Conservation (phyloP, 345 rosid genomes). For the Brassica juncea region DNA sequence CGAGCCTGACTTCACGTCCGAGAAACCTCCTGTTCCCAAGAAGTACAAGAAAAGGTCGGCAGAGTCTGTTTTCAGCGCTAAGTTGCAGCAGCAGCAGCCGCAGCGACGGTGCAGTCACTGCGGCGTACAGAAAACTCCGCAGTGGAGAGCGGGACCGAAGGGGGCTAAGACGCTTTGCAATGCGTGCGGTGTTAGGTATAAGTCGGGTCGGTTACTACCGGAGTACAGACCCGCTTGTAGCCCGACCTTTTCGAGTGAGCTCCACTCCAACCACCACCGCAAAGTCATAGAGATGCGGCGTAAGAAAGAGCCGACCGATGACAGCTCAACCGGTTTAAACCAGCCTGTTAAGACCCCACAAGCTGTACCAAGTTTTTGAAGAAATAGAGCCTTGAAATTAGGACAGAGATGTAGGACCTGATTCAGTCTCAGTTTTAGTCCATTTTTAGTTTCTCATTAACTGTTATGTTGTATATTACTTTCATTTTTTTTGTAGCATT, state of each 20-base stretch:
- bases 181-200: conserved; percentile 51
- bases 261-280: conserved; percentile 50
- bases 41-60: conserved; percentile 48
- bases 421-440: conserved; percentile 29
- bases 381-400: conserved; percentile 33
- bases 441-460: conserved; percentile 35
- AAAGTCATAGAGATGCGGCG: conserved; percentile 42
- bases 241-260: conserved; percentile 45
- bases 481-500: conserved; percentile 26
- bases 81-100: conserved; percentile 31
- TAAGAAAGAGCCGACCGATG: conserved; percentile 37
- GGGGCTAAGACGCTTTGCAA: conserved; percentile 55
- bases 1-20: conserved; percentile 26
- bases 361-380: conserved; percentile 64
- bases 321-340: conserved; percentile 22
- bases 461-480: conserved; percentile 36
- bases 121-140: conserved; percentile 42
- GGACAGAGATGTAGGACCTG: conserved; percentile 38
- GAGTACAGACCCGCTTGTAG: conserved; percentile 57
- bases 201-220: conserved; percentile 50
- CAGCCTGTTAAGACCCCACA: conserved; percentile 35
- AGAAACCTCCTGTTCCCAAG: conserved; percentile 44
- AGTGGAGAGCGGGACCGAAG: conserved; percentile 49
- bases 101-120: conserved; percentile 48
- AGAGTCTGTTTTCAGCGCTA: conserved; percentile 18